phyloP scores from a whole-genome alignment of 768 basidiomycete species.

The Psilocybe cubensis region DNA sequence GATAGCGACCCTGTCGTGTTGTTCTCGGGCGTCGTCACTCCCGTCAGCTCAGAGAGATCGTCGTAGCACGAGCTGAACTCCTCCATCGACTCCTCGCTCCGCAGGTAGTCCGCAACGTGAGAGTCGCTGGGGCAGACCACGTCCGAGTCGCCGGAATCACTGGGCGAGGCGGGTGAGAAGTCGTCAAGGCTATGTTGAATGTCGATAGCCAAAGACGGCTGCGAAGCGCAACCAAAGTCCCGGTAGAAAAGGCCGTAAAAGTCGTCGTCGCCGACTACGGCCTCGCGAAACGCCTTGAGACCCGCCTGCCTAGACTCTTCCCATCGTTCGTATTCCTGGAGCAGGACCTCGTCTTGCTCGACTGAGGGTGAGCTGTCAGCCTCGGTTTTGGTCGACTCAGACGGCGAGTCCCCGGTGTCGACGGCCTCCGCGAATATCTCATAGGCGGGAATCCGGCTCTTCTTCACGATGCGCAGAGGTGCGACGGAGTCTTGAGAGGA shows the following conservation, averaged over 20 bases:
- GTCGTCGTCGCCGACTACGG: background rate
- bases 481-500: background rate
- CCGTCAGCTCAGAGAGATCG: background rate
- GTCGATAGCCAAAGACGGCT: background rate
- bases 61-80: background rate
- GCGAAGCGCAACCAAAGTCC: background rate
- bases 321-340: background rate
- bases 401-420: background rate
- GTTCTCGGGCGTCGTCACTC: background rate
- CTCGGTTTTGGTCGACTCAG: background rate
- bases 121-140: background rate
- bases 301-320: background rate
- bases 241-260: background rate
- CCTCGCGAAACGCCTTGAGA: background rate
- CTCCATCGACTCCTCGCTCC: background rate
- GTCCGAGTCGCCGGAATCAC: background rate
- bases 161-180: background rate
- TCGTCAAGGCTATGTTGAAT: background rate
- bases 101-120: background rate
- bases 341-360: background rate
- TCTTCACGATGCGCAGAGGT: background rate
- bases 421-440: background rate
- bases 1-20: background rate
- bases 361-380: background rate
- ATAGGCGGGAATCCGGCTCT: background rate